Conservation (phyloP, 768 basidiomycete species). For the Pisolithus microcarpus region DNA sequence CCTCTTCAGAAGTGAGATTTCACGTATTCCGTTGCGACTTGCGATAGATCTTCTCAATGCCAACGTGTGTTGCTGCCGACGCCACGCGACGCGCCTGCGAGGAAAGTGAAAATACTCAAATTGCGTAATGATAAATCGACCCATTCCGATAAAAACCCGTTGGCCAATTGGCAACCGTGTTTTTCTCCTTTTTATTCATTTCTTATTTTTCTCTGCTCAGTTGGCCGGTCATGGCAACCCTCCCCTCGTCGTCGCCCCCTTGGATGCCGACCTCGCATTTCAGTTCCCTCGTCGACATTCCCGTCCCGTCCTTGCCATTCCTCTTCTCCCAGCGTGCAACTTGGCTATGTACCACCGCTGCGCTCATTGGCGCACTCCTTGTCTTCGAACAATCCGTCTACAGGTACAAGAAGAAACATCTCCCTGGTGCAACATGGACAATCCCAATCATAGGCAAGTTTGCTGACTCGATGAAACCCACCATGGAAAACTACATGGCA, state of each 20-base stretch:
- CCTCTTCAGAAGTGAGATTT: no score
- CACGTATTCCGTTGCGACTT: no score
- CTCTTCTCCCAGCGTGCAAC: conserved; percentile 17
- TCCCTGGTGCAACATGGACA: conserved; percentile 87
- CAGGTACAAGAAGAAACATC: conserved; percentile 77
- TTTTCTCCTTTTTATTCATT: neutral
- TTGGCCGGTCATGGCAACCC: conserved; percentile 26
- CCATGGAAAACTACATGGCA: conserved; percentile 84
- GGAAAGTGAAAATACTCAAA: neutral
- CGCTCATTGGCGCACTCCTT: conserved; percentile 67
- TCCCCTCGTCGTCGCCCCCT: conserved; percentile 24
- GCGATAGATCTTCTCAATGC: no score
- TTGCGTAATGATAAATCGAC: conserved; percentile 11
- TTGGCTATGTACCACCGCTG: conserved; percentile 66
- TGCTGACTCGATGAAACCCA: conserved; percentile 84
- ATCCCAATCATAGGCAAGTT: conserved; percentile 98
- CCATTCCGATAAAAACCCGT: conserved; percentile 14
- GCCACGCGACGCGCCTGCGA: no score
- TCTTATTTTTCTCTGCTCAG: neutral
- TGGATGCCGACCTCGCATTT: conserved; percentile 40
- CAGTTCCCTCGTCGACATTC: conserved; percentile 35
- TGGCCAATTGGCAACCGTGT: conserved; percentile 14
- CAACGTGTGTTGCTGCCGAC: no score
- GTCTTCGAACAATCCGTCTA: conserved; percentile 85
- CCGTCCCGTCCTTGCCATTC: conserved; percentile 38